Evolutionary conservation across 768 basidiomycete genomes (phyloP).

Genomic region (Favolaschia claudopus): DNA sequence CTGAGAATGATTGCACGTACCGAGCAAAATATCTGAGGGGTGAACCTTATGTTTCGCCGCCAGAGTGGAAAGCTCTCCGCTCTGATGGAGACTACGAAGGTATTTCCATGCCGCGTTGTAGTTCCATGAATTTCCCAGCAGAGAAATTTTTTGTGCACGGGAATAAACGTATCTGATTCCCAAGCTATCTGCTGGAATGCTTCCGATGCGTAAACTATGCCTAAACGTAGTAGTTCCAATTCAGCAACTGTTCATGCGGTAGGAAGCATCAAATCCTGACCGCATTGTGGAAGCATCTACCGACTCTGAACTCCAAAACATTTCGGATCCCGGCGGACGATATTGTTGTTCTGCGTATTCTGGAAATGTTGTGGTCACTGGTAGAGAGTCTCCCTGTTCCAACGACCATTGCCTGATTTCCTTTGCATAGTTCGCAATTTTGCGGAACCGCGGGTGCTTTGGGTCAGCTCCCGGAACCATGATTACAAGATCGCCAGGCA

Average conservation of each 20-base stretch:
- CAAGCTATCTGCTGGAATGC: background rate
- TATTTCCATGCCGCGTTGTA: background rate
- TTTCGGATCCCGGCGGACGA: background rate
- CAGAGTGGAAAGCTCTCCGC: background rate
- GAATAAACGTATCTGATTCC: background rate
- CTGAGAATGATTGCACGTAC: background rate
- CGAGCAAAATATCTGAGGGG: background rate
- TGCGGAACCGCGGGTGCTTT: background rate
- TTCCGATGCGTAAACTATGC: background rate
- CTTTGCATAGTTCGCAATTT: background rate
- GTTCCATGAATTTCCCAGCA: background rate
- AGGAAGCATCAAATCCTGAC: background rate
- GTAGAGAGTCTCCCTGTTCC: background rate
- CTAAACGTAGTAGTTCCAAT: background rate
- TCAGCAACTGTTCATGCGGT: background rate
- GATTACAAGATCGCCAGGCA: slow-evolving; percentile 2
- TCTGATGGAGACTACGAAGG: background rate
- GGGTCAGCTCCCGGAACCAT: slow-evolving; percentile 3
- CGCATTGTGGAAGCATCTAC: background rate
- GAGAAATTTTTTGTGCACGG: background rate
- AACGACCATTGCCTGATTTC: background rate
- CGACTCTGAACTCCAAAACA: background rate
- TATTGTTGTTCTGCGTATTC: slow-evolving; percentile 8
- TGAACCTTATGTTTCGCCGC: background rate
- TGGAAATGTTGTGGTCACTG: background rate